Base-by-base conservation (phyloP, 148 eudicot genomes). In the Cornus florida region DNA sequence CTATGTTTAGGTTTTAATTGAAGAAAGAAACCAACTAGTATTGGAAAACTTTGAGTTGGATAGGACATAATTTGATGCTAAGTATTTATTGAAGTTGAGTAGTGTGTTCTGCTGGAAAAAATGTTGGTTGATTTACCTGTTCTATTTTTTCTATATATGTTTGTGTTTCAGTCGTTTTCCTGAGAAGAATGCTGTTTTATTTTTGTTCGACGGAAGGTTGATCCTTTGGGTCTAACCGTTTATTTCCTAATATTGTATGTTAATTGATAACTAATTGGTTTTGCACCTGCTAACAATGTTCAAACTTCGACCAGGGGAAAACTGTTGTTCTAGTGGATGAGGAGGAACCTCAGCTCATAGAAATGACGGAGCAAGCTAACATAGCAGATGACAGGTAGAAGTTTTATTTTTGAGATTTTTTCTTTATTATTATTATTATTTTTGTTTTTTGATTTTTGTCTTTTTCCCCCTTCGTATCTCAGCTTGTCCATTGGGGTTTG, bases 291-390 rank as follows among this genome's bases (percentile, higher is more conserved):
- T 50, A 64, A 64, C 20, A 67, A 16, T 43, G 38, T 59, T 79
- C 13, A 53, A 83, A 71, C 76, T 48, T 79, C 19, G 43, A 83
- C 69, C 76, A 81, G 83, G 86, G 69, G 76, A 75, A 85, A 82
- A 70, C 90, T 74, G 83, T 88, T 67, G 88, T 91, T 86, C 62
- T 91, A 68, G 83, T 89, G 79, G 98, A 90, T 69, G 94, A 94
- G 85, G 98, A 91, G 76, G 98, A 87, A 69, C 82, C 84, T 48
- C 87, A 79, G 69, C 43, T 59, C 69, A 69, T 71, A 38, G 85
- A 87, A 66, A 43, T 9, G 72, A 71, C 50, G 10, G 72, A 79
- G 67, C 78, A 82, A 68, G 79, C 59, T 67, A 87, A 91, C 53
- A 77, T 84, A 76, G 76, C 71, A 68, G 86, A 78, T 84, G 80